Evolutionary conservation across 2,329 filamentous ascomycete genomes (phyloP), one percentile per base, ranked within the genome.

Genomic region (Bisporella sp.): DNA sequence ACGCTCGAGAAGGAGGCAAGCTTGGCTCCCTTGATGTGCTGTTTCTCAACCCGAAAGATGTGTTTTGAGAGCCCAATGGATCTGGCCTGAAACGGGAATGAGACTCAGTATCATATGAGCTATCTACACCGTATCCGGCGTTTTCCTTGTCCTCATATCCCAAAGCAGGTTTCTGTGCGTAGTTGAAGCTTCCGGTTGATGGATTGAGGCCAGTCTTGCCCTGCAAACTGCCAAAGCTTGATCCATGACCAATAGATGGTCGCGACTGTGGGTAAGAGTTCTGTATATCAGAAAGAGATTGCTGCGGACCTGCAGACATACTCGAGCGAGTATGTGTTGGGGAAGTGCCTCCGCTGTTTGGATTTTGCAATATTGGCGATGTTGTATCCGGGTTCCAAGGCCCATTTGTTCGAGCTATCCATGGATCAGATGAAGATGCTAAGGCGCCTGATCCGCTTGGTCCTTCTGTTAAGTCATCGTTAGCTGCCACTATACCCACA

Each of bases 381-480:
- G 71, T 67, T 40, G 66, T 68, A 43, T 81, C 77, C 29, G 72
- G 60, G 5, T 76, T 77, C 85, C 85, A 89, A 12, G 78, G 76
- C 37, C 74, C 70, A 55, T 70, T 73, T n/a, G 35, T n/a, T 2
- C 72, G 71, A 47, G 67, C 68, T 53, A 61, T 66, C 81, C 84
- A 87, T 44, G 75, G 72, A 58, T 87, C 84, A 13, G 85, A 87
- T 41, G 82, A 79, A 42, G 80, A 75, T 53, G 87, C 75, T 39
- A 90, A 72, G 52, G 84, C 85, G 54, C 82, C 77, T 5, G 85
- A 88, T 45, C 85, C 86, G 4, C 81, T 82, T 61, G 84, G 80
- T 49, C 71, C 75, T 57, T 79, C 76, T 39, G 66, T 59, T 31
- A 71, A 70, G 29, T 64, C 57, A 43, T 73, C 70, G 35, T 69